Evolutionary conservation across 495 filamentous ascomycete genomes (phyloP).

Genomic region (Hypoxylon crocopeplum): DNA sequence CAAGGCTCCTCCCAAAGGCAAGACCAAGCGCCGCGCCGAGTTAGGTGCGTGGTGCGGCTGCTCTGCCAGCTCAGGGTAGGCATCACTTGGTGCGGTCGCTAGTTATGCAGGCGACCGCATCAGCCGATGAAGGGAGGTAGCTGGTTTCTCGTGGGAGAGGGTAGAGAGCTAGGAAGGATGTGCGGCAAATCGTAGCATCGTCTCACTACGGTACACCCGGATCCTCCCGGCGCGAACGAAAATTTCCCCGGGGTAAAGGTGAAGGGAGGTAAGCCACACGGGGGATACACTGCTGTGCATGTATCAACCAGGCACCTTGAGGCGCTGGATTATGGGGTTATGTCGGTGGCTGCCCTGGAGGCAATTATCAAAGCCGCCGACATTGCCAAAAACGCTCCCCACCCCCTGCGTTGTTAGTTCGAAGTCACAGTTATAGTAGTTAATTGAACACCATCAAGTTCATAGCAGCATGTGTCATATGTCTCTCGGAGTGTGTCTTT

Average conservation of each 20-base stretch:
- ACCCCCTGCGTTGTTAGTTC: slow-evolving; percentile 35
- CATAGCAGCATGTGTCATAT: slow-evolving; percentile 12
- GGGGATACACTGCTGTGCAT: slow-evolving; percentile 31
- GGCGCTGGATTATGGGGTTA: slow-evolving; percentile 37
- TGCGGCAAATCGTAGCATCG: slow-evolving; percentile 36
- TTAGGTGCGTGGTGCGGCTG: slow-evolving; percentile 13
- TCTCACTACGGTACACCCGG: slow-evolving; percentile 40
- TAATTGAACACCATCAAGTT: slow-evolving; percentile 36
- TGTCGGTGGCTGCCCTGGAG: slow-evolving; percentile 22
- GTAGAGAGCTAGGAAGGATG: slow-evolving; percentile 31
- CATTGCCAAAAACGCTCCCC: slow-evolving; percentile 12
- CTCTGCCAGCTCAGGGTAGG: too few relatives aligned
- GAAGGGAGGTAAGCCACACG: slow-evolving; percentile 30
- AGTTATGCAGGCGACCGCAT: slow-evolving; percentile 13
- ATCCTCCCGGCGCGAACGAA: slow-evolving; percentile 32
- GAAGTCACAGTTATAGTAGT: slow-evolving; percentile 28
- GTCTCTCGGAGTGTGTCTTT: neutral
- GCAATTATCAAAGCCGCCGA: slow-evolving; percentile 18
- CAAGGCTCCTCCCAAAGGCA: slow-evolving; percentile 13
- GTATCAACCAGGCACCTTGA: slow-evolving; percentile 32
- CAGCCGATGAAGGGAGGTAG: slow-evolving; percentile 31
- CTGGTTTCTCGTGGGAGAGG: slow-evolving; percentile 1
- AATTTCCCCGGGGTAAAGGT: slow-evolving; percentile 20
- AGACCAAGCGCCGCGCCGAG: slow-evolving; percentile 40
- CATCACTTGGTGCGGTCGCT: slow-evolving; percentile 1